Conservation (phyloP, 2,329 filamentous ascomycete genomes). For the Kalaharituber pfeilii region DNA sequence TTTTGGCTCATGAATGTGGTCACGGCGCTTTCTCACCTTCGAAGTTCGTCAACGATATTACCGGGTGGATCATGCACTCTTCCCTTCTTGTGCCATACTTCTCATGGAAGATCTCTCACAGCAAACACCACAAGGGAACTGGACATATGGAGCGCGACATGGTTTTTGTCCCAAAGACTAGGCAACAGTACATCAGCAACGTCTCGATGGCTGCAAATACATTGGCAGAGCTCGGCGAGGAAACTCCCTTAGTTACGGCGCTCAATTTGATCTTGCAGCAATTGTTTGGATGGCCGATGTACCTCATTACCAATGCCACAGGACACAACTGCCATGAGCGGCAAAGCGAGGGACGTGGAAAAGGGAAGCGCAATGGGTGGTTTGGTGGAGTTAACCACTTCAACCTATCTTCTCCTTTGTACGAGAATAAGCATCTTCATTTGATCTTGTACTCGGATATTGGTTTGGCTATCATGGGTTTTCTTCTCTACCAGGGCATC, state of each 20-base stretch:
- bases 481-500: slow-evolving; percentile 49
- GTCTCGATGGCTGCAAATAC: slow-evolving; percentile 54
- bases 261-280: slow-evolving; percentile 64
- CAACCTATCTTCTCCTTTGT: slow-evolving; percentile 70
- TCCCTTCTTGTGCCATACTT: slow-evolving; percentile 87
- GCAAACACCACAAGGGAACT: slow-evolving; percentile 98
- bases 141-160: slow-evolving; percentile 96
- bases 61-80: slow-evolving; percentile 84
- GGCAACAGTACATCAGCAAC: slow-evolving; percentile 48
- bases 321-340: slow-evolving; percentile 88
- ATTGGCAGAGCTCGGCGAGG: slow-evolving; percentile 75
- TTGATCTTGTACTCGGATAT: slow-evolving; percentile 75
- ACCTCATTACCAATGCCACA: slow-evolving; percentile 80
- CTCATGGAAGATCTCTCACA: slow-evolving; percentile 98
- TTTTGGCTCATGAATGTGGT: slow-evolving; percentile 93
- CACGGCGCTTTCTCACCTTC: slow-evolving; percentile 94
- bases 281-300: slow-evolving; percentile 81
- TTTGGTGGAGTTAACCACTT: slow-evolving; percentile 87
- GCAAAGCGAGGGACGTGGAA: slow-evolving; percentile 82
- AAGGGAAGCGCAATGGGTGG: slow-evolving; percentile 74
- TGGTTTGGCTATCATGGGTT: slow-evolving; percentile 48
- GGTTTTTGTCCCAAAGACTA: slow-evolving; percentile 93
- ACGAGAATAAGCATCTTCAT: slow-evolving; percentile 77
- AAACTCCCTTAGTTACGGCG: slow-evolving; percentile 74
- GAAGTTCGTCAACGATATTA: slow-evolving; percentile 73